Base-by-base conservation (phyloP, 192 early-diverging fungal genomes). In the Backusella morwellensis region DNA sequence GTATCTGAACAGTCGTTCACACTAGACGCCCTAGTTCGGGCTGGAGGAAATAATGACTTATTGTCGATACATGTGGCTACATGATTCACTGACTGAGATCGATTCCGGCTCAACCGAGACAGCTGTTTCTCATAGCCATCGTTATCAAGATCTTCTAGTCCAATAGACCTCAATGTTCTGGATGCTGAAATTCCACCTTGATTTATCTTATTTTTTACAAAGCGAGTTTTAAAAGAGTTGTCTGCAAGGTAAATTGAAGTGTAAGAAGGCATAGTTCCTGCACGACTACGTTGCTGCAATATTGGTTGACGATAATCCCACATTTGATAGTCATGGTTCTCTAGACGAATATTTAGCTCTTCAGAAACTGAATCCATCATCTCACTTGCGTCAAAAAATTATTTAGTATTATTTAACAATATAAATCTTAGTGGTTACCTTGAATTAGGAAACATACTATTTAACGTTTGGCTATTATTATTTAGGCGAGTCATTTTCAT, bases 1-100 rank as follows among this genome's bases (percentile, higher is more conserved):
- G 21, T 21, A 32, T 8, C 17, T 21, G 15, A 36, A 17, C 56
- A 26, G 7, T 11, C 40, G 19, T 50, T 35, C 50, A 73, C 50
- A 35, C 32, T 54, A n/a, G 72, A 50, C n/a, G 72, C 47, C 35
- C 72, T 73, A n/a, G 15, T 35, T 54, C 72, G 41, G 7, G 15
- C 21, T 70, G 47, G 38, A 19, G 42, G 19, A 68, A 35, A 67
- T 23, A 38, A 67, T 9, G 23, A 14, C 2, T 63, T 63, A 14
- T 8, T 63, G 11, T 63, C 9, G 56, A 11, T 26, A 63, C 26
- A 23, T 12, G 59, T 40, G 5, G 38, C 41, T 29, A 67, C 35
- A 19, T 47, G 44, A 66, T 52, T 75, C 11, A 75, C 68, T 59
- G 79, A 80, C 23, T 80, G 76, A 2, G 79, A 80, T 36, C 79